phyloP scores from a whole-genome alignment of 192 early-diverging fungal species.

The Fimicolochytrium jonesii region DNA sequence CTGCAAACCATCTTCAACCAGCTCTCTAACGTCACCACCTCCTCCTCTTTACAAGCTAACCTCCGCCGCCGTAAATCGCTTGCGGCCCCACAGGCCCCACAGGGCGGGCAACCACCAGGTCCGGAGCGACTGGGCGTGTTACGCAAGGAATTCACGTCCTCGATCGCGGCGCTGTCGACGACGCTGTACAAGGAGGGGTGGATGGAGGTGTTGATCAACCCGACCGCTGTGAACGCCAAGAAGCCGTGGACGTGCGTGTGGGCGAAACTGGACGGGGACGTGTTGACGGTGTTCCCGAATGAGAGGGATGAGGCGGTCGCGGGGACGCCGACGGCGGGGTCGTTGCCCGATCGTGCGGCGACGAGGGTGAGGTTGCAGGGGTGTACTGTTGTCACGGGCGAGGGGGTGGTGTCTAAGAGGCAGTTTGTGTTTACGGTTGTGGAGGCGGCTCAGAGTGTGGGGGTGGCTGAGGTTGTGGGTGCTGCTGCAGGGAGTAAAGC shows the following conservation, averaged over 20 bases:
- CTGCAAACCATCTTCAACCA: too few species aligned
- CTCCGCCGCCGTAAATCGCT: not conserved
- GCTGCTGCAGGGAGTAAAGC: too few species aligned
- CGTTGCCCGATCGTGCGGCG: not conserved
- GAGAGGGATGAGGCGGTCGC: conserved; percentile 25
- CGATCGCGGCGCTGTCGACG: conserved; percentile 1
- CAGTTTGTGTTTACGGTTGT: conserved; percentile 14
- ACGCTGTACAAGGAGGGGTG: conserved; percentile 35
- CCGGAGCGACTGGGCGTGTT: too few species aligned
- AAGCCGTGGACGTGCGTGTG: conserved; percentile 21
- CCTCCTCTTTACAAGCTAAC: not conserved
- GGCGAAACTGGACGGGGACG: conserved; percentile 23
- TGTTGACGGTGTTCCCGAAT: conserved; percentile 14
- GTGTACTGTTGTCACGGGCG: conserved; percentile 4
- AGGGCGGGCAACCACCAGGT: too few species aligned
- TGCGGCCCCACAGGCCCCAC: too few species aligned
- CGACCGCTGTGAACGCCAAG: not conserved
- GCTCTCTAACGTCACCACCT: too few species aligned
- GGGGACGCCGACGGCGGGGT: not conserved
- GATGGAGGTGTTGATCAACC: conserved; percentile 12
- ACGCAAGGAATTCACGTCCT: too few species aligned
- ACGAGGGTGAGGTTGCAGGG: not conserved
- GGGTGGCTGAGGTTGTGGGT: not conserved
- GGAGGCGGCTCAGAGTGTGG: not conserved
- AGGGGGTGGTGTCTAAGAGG: conserved; percentile 13